phyloP scores from a whole-genome alignment of 306 rosid genomes.

The Glycine soja region DNA sequence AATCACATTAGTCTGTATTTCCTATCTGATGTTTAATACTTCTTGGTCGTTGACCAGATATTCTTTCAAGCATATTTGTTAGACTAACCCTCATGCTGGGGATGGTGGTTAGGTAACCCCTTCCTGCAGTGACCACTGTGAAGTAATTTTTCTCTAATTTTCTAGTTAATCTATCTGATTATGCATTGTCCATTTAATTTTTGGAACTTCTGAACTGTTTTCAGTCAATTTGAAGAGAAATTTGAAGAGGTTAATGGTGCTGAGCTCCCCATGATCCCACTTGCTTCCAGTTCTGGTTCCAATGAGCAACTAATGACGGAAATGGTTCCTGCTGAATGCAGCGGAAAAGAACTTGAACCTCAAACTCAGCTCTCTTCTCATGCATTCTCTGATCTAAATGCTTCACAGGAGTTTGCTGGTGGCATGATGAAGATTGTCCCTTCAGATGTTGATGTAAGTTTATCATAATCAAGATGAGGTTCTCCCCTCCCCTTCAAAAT shows the following conservation, averaged over 20 bases:
- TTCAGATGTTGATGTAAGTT: constrained; percentile 91
- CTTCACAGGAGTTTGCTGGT: constrained; percentile 75
- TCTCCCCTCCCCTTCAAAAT: not conserved
- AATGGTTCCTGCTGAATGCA: constrained; percentile 60
- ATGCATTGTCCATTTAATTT: constrained; percentile 32
- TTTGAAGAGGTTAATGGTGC: constrained; percentile 80
- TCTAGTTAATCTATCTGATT: constrained; percentile 24
- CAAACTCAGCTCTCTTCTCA: constrained; percentile 68
- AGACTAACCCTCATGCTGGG: not conserved
- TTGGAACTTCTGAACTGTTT: constrained; percentile 44
- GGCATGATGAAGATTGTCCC: constrained; percentile 99
- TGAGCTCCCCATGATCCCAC: constrained; percentile 74
- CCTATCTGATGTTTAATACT: constrained; percentile 19
- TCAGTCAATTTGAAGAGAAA: constrained; percentile 96
- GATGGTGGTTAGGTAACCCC: not conserved
- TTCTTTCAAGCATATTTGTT: not conserved
- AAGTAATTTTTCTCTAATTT: not conserved
- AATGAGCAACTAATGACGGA: constrained; percentile 68
- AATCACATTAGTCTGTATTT: constrained; percentile 35
- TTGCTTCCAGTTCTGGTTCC: constrained; percentile 86
- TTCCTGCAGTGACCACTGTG: not conserved
- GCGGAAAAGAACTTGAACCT: constrained; percentile 63
- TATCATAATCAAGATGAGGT: constrained; percentile 29
- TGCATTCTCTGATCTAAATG: constrained; percentile 62
- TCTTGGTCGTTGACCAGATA: not conserved